These are phyloP conservation scores for Lipomyces orientalis DNA, from an alignment of 805 yeast genomes.

Conservation along the genomic window DNA sequence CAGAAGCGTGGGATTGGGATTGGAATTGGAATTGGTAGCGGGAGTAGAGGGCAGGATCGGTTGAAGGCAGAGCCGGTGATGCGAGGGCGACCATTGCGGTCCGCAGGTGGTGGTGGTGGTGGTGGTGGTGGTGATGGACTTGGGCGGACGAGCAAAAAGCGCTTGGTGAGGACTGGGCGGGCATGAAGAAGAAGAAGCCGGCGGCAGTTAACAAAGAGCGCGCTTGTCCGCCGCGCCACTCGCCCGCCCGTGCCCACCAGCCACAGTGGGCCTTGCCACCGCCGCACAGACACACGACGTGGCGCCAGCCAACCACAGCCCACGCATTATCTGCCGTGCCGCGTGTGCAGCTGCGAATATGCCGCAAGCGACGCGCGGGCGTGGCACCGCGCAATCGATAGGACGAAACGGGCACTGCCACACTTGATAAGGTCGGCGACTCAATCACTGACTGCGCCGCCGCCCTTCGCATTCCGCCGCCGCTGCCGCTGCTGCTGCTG, in stretches of 20 bases:
- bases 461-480: too few species aligned
- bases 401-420: background rate
- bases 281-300: background rate
- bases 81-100: background rate
- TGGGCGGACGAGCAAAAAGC: too few species aligned
- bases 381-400: background rate
- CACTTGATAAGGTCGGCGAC: too few species aligned
- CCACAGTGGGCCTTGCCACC: constrained; percentile 1
- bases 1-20: background rate
- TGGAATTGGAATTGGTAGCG: background rate
- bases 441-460: too few species aligned
- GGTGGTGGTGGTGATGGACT: background rate
- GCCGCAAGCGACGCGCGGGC: background rate
- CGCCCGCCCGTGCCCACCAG: background rate
- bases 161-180: background rate
- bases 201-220: background rate
- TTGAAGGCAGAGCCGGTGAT: background rate
- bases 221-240: too few species aligned
- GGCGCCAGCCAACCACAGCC: background rate
- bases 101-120: background rate
- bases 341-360: background rate
- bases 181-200: background rate
- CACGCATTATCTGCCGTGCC: background rate
- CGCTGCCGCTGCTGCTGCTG: too few species aligned
- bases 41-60: background rate